These are phyloP conservation scores for Cornus florida DNA, from an alignment of 148 eudicot genomes.

Conservation along the genomic window DNA sequence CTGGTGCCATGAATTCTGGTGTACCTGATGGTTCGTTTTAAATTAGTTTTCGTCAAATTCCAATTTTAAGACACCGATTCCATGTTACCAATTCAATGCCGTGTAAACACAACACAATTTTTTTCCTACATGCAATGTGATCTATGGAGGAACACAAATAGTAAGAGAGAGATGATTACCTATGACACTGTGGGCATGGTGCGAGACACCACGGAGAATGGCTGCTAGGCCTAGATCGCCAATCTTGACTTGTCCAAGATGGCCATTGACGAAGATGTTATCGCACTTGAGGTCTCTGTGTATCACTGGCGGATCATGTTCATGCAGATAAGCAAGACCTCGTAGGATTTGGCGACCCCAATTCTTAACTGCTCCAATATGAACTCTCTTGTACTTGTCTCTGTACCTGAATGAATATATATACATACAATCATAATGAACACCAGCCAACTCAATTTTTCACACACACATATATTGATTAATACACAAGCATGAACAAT, in stretches of 20 bases:
- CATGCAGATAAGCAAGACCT: slow-evolving; percentile 78
- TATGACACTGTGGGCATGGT: slow-evolving; percentile 77
- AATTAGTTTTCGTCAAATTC: too few species aligned
- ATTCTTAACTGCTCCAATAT: slow-evolving; percentile 65
- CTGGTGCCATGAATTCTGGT: slow-evolving; percentile 97
- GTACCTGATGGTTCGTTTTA: slow-evolving; percentile 47
- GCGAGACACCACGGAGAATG: slow-evolving; percentile 56
- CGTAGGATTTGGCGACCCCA: slow-evolving; percentile 83
- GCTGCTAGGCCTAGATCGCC: slow-evolving; percentile 95
- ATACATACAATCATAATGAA: not conserved
- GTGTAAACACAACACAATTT: too few species aligned
- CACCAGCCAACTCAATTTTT: too few species aligned
- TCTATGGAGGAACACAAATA: not conserved
- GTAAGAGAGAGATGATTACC: slow-evolving; percentile 27
- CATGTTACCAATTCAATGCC: too few species aligned
- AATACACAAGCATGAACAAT: too few species aligned
- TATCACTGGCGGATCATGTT: slow-evolving; percentile 81
- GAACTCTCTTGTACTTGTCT: slow-evolving; percentile 60
- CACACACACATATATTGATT: too few species aligned
- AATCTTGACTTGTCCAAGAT: slow-evolving; percentile 91
- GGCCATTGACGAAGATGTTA: slow-evolving; percentile 89
- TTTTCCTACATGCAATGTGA: not conserved
- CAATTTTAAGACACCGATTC: too few species aligned
- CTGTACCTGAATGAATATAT: slow-evolving; percentile 52
- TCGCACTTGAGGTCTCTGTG: slow-evolving; percentile 94